phyloP scores from a whole-genome alignment of 805 yeast genomes.

The Groenewaldozyma salmanticensis region DNA sequence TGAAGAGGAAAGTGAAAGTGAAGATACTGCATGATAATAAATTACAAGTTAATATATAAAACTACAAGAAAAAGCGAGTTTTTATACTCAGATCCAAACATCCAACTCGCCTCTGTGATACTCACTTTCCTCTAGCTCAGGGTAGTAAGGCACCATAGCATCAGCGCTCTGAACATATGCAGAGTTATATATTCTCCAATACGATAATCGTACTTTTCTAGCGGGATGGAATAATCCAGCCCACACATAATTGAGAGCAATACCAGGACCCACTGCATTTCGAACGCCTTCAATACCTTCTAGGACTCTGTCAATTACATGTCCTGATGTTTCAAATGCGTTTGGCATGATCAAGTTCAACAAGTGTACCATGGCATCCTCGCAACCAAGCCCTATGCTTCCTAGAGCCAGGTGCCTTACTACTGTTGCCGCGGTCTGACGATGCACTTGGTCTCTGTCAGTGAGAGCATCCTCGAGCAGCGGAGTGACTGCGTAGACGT shows the following conservation, averaged over 20 bases:
- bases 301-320: constrained; percentile 71
- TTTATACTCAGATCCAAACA: constrained; percentile 26
- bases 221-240: constrained; percentile 94
- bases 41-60: too few relatives aligned
- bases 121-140: constrained; percentile 29
- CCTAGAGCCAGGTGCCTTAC: constrained; percentile 74
- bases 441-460: constrained; percentile 82
- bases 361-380: constrained; percentile 75
- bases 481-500: constrained; percentile 70
- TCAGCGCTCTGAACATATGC: constrained; percentile 69
- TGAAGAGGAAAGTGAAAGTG: constrained; percentile 4
- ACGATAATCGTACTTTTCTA: constrained; percentile 68
- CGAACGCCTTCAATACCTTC: constrained; percentile 73
- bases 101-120: constrained; percentile 44
- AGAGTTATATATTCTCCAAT: constrained; percentile 74
- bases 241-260: constrained; percentile 66
- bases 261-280: constrained; percentile 65
- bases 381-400: constrained; percentile 63
- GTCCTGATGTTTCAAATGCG: constrained; percentile 90
- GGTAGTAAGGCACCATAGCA: constrained; percentile 75
- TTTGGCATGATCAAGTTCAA: constrained; percentile 81
- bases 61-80: not conserved
- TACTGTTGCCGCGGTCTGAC: constrained; percentile 91
- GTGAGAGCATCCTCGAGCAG: constrained; percentile 81
- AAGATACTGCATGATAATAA: too few relatives aligned